Conservation (phyloP, 495 filamentous ascomycete species). For the Xylaria flabelliformis region DNA sequence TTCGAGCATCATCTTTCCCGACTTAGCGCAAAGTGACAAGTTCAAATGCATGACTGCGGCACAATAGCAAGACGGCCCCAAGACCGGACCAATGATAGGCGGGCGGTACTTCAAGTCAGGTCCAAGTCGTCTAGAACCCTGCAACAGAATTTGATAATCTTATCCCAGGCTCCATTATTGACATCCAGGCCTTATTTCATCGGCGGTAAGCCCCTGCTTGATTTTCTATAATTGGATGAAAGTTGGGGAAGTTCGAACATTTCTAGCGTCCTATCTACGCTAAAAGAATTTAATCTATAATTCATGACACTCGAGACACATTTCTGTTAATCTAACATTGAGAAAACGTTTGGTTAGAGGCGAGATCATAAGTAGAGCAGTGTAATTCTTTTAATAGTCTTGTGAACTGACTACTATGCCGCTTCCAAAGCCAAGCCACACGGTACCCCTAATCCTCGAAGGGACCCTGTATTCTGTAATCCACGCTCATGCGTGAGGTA, state of each 20-base stretch:
- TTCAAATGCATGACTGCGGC: constrained; percentile 9
- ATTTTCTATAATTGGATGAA: constrained; percentile 7
- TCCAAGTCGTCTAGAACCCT: constrained; percentile 13
- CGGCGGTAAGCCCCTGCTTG: background rate
- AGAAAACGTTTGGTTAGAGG: background rate
- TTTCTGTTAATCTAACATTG: background rate
- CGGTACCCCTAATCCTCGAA: background rate
- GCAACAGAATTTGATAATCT: constrained; percentile 14
- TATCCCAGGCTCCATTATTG: background rate
- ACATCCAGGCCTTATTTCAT: background rate
- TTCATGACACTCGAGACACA: background rate
- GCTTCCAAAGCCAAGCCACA: background rate
- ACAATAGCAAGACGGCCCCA: background rate
- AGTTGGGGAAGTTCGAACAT: background rate
- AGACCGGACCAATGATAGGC: background rate
- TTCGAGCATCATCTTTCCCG: background rate
- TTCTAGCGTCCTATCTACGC: background rate
- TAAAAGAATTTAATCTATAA: background rate
- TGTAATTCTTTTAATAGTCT: background rate
- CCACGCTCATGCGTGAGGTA: background rate
- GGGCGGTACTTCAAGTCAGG: background rate
- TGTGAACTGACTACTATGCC: background rate
- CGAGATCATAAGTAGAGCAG: background rate
- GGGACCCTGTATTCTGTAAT: background rate
- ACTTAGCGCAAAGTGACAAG: constrained; percentile 1